Evolutionary conservation across 1,139 yeast species (phyloP).

Genomic region (Yamadazyma conglobata): DNA sequence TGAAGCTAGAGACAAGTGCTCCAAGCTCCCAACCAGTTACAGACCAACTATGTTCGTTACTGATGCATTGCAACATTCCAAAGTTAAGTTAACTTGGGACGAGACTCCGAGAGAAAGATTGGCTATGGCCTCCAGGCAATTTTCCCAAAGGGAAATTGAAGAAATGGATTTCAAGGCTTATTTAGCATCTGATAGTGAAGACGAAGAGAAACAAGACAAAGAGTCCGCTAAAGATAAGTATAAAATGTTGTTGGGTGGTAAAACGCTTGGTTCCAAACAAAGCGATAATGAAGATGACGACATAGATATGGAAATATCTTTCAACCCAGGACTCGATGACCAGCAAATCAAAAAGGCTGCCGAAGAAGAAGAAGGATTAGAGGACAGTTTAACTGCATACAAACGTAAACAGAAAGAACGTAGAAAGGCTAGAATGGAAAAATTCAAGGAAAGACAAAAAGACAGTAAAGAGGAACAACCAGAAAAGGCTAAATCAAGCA

Average conservation of each 20-base stretch:
- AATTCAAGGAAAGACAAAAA: constrained; percentile 56
- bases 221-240: constrained; percentile 54
- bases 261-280: constrained; percentile 32
- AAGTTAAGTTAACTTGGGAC: constrained; percentile 95
- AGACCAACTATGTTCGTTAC: constrained; percentile 85
- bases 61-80: constrained; percentile 90
- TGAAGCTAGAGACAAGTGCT: constrained; percentile 69
- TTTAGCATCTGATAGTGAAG: constrained; percentile 82
- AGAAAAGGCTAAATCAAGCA: constrained; percentile 11
- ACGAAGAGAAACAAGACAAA: constrained; percentile 38
- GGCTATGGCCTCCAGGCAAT: constrained; percentile 75
- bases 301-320: constrained; percentile 93
- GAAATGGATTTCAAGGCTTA: constrained; percentile 97
- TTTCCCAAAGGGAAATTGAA: constrained; percentile 86
- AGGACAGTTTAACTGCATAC: constrained; percentile 76
- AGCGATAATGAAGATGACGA: constrained; percentile 54
- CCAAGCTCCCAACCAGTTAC: constrained; percentile 69
- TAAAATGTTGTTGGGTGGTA: constrained; percentile 54
- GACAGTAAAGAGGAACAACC: constrained; percentile 25
- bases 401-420: constrained; percentile 92
- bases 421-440: constrained; percentile 74
- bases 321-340: constrained; percentile 82
- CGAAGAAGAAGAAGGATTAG: constrained; percentile 49
- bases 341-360: constrained; percentile 21
- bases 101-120: constrained; percentile 92